Evolutionary conservation across 2,329 filamentous ascomycete genomes (phyloP), one percentile per base, ranked within the genome.

Genomic region (Parascedosporium putredinis): DNA sequence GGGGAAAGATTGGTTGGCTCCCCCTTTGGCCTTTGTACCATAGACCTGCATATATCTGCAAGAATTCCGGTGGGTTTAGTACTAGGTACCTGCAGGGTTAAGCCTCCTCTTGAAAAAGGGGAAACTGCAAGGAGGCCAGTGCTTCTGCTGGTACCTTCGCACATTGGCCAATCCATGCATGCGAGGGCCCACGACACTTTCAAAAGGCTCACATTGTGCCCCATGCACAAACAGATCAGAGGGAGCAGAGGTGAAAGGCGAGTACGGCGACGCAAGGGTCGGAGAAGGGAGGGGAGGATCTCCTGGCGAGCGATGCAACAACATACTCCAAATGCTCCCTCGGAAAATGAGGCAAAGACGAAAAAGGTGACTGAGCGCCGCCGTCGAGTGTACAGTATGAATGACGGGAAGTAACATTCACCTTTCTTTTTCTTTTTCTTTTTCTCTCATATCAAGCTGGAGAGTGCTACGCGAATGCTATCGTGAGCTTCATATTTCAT

Each of bases 101-200:
- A 6, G 24, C 44, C 23, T 27, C 10, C 22, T 46, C 44, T n/a
- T n/a, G 25, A 31, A 46, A 27, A 33, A 46, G 33, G 16, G 27
- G 27, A 18, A 46, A 27, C 44, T 46, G 44, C 44, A 46, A 31
- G 44, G 29, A 31, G 44, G 44, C 27, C 44, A 46, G 27, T 46
- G 44, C 44, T 31, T 27, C 23, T 18, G n/a, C n/a, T n/a, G n/a
- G n/a, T n/a, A 33, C 25, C n/a, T 31, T 46, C 44, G 24, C 25
- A 22, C 38, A 42, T 42, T 23, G 38, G 20, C 38, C 38, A 42
- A 42, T 42, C 7, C 38, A 42, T 18, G 38, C 12, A 22, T 22
- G 16, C 38, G 16, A 42, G 16, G 10, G 20, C 20, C 16, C 12
- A 12, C 27, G 12, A 31, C n/a, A n/a, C n/a, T n/a, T n/a, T 31